A percentile compares a stretch with the other conserved stretches of the same genome.
phyloP scores from a whole-genome alignment of 1,284 basidiomycete genomes.

The Rhodotorula sp. region DNA sequence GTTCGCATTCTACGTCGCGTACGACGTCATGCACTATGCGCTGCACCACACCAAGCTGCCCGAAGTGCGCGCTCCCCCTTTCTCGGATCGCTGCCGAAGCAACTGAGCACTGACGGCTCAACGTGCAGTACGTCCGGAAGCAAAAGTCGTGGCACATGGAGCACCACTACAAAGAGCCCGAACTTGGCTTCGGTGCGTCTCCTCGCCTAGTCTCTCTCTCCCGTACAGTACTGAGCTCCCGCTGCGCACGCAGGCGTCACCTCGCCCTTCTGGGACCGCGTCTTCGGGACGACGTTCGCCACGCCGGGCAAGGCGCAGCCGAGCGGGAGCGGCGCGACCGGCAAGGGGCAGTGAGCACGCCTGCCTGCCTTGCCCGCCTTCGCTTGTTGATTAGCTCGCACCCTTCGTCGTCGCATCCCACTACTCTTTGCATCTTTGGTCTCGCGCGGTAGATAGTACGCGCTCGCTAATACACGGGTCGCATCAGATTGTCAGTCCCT shows the following conservation, averaged over 20 bases:
- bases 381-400: not conserved
- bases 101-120: too few relatives aligned
- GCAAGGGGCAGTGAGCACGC: not conserved
- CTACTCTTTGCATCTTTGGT: too few relatives aligned
- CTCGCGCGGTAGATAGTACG: too few relatives aligned
- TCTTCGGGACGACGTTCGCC: slow-evolving; percentile 72
- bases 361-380: too few relatives aligned
- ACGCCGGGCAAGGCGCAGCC: slow-evolving; percentile 5
- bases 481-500: too few relatives aligned
- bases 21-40: slow-evolving; percentile 44
- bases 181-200: slow-evolving; percentile 68
- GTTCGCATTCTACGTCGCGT: slow-evolving; percentile 70
- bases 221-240: slow-evolving; percentile 55
- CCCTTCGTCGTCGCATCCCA: too few relatives aligned
- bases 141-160: slow-evolving; percentile 98
- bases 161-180: slow-evolving; percentile 83
- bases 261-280: slow-evolving; percentile 91
- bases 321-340: not conserved
- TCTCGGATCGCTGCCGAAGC: not conserved
- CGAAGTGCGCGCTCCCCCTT: not conserved
- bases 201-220: slow-evolving; percentile 49
- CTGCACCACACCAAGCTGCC: slow-evolving; percentile 44
- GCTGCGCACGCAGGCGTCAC: slow-evolving; percentile 62
- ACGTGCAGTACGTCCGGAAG: slow-evolving; percentile 64
- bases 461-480: too few relatives aligned